Percentiles rank a stretch among this genome's conserved stretches.
Conservation (phyloP, 331 rosid species). For the Dryas integrifolia region DNA sequence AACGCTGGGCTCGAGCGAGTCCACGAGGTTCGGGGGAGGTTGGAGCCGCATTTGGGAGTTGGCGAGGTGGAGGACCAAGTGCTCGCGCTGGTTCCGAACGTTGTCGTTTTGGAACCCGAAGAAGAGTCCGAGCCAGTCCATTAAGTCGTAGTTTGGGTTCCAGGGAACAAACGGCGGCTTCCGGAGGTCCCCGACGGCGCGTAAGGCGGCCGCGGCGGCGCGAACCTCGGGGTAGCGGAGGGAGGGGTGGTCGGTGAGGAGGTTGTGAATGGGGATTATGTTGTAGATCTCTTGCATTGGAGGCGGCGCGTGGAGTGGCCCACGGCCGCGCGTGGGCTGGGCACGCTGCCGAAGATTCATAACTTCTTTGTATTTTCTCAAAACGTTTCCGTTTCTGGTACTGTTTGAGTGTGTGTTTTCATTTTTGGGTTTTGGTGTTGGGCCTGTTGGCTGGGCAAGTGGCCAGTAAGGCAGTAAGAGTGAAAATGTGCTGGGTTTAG, state of each 20-base stretch:
- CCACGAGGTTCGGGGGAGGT: constrained; percentile 39
- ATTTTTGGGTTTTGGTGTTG: background rate
- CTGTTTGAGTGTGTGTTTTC: background rate
- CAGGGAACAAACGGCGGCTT: constrained; percentile 54
- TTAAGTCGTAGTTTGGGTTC: constrained; percentile 61
- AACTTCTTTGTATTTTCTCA: background rate
- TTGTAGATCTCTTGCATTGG: constrained; percentile 45
- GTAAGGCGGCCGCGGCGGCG: constrained; percentile 73
- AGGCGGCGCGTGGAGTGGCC: constrained; percentile 27
- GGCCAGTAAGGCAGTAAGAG: no score
- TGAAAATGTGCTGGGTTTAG: no score
- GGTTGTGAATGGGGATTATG: constrained; percentile 81
- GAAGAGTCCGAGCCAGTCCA: constrained; percentile 68
- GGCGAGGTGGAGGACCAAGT: constrained; percentile 85
- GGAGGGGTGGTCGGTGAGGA: constrained; percentile 72
- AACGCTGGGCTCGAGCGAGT: constrained; percentile 49
- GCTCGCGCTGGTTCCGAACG: constrained; percentile 92
- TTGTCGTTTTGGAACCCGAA: constrained; percentile 80
- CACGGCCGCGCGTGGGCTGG: constrained; percentile 17
- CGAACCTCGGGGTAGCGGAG: constrained; percentile 81
- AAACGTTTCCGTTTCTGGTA: no score
- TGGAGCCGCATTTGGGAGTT: constrained; percentile 89
- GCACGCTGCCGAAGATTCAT: constrained; percentile 34
- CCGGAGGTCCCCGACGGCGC: constrained; percentile 69
- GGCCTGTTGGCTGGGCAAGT: no score